Evolutionary conservation across 495 filamentous ascomycete genomes (phyloP).

Genomic region (Xylaria longipes): DNA sequence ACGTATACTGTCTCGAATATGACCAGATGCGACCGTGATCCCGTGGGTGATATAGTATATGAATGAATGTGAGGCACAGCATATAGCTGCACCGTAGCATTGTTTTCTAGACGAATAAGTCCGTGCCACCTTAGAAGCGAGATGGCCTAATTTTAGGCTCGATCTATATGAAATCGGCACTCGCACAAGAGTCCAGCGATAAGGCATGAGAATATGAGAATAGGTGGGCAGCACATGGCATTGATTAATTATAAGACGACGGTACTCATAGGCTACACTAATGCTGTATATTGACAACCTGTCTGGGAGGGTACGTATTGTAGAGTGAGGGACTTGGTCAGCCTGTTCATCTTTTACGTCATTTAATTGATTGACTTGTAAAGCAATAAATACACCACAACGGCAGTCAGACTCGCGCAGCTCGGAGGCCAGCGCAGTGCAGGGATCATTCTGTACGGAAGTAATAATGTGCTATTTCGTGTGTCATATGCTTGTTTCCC

Average conservation of each 20-base stretch:
- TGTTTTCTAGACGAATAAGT: constrained; percentile 7
- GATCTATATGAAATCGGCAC: constrained; percentile 18
- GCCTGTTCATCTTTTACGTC: constrained; percentile 16
- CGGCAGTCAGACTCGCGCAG: constrained; percentile 6
- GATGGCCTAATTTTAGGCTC: constrained; percentile 26
- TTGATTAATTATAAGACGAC: not conserved
- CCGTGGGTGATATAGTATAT: not conserved
- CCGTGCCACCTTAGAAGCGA: constrained; percentile 13
- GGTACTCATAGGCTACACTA: not conserved
- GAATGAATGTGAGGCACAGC: not conserved
- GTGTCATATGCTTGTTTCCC: constrained; percentile 36
- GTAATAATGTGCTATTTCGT: constrained; percentile 33
- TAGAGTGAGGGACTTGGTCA: constrained; percentile 1
- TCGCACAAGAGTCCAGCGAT: not conserved
- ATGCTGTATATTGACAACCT: not conserved
- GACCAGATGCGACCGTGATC: constrained; percentile 13
- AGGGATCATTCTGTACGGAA: constrained; percentile 15
- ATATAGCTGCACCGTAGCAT: constrained; percentile 19
- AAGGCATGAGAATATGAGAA: not conserved
- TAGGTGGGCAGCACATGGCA: not conserved
- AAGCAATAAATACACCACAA: not conserved
- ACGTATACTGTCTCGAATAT: not conserved
- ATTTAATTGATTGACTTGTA: not conserved
- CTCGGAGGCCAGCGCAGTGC: constrained; percentile 4
- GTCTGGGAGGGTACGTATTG: not conserved